Evolutionary conservation across 441 rosid genomes (phyloP), one percentile per base, ranked within the genome.

Genomic region (Populus hybrid): DNA sequence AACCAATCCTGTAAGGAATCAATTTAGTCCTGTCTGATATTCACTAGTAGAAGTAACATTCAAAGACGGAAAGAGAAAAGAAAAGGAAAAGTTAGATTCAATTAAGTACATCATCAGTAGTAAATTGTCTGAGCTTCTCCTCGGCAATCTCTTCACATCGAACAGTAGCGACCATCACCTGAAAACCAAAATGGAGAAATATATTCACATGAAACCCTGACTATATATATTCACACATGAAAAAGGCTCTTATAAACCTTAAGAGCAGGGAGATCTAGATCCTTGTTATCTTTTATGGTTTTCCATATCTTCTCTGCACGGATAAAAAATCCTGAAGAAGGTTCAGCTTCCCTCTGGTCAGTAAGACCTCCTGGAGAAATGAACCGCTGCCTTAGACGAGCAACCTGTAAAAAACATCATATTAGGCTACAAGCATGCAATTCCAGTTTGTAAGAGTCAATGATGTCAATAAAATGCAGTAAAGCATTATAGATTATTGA

Each of bases 261-360:
- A 83, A 91, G 97, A 73, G 94, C 98, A 74, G 99, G 98, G 83
- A 92, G 92, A 85, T 92, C 89, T 81, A 95, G 86, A 84, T 95
- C 99, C 85, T 87, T 93, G 83, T 95, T 88, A 85, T 92, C 97
- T 77, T 83, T 92, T 75, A 95, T 93, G 73, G 88, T 88, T 86
- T 87, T 89, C 97, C 99, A 95, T 67, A 92, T 91, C 79, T 90
- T 87, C 79, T 92, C 96, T 23, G 92, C 84, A 78, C 96, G 91
- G 75, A 91, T 90, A 65, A 96, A 87, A 86, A 95, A 95, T 66
- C 94, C 99, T 18, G 98, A 89, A 78, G 98, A 97, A 72, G 98
- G 97, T 75, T 91, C 92, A 32, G 85, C 91, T 76, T 91, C 94
- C 65, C 87, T 85, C 76, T 92, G 82, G 77, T 95, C 96, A 35